These are phyloP conservation scores for Aureobasidium sp. DNA, from an alignment of 2,329 filamentous ascomycete species.

Conservation along the genomic window DNA sequence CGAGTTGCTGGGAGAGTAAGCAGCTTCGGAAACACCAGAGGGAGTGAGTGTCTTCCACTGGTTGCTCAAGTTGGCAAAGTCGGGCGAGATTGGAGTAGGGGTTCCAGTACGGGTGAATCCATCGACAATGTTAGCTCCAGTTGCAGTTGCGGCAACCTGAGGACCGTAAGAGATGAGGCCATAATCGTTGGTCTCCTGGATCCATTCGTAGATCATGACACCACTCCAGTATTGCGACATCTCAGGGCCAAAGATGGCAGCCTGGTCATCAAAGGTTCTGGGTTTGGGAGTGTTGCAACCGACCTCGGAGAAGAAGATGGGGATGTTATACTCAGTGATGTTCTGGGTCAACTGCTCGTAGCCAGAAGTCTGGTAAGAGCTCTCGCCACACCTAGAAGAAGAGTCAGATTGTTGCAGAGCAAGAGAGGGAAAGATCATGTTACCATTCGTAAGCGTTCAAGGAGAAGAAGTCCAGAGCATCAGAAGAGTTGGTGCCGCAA, in stretches of 20 bases:
- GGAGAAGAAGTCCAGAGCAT: slow-evolving; percentile 74
- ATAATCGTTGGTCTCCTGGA: slow-evolving; percentile 75
- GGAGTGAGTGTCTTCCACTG: slow-evolving; percentile 69
- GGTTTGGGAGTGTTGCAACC: slow-evolving; percentile 64
- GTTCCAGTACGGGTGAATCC: slow-evolving; percentile 64
- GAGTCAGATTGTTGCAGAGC: too few relatives aligned
- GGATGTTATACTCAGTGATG: slow-evolving; percentile 65
- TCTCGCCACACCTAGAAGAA: slow-evolving; percentile 46
- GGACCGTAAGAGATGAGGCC: slow-evolving; percentile 70
- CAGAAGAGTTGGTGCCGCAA: slow-evolving; percentile 60
- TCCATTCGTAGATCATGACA: slow-evolving; percentile 84
- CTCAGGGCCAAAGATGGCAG: slow-evolving; percentile 63
- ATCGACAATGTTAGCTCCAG: slow-evolving; percentile 44
- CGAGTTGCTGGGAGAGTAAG: slow-evolving; percentile 55
- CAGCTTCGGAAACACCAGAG: slow-evolving; percentile 55
- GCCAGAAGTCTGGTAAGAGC: slow-evolving; percentile 53
- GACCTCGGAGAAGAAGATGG: slow-evolving; percentile 84
- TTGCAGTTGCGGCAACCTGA: slow-evolving; percentile 39
- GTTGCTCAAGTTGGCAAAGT: slow-evolving; percentile 68
- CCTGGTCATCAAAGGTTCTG: slow-evolving; percentile 62
- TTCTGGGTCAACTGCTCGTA: slow-evolving; percentile 61
- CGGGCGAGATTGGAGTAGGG: slow-evolving; percentile 63
- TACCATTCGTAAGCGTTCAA: slow-evolving; percentile 70
- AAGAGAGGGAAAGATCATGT: not conserved
- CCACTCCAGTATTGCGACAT: slow-evolving; percentile 70